Base-by-base conservation (phyloP, 257 asterid genomes). In the Solanum medicagineum region DNA sequence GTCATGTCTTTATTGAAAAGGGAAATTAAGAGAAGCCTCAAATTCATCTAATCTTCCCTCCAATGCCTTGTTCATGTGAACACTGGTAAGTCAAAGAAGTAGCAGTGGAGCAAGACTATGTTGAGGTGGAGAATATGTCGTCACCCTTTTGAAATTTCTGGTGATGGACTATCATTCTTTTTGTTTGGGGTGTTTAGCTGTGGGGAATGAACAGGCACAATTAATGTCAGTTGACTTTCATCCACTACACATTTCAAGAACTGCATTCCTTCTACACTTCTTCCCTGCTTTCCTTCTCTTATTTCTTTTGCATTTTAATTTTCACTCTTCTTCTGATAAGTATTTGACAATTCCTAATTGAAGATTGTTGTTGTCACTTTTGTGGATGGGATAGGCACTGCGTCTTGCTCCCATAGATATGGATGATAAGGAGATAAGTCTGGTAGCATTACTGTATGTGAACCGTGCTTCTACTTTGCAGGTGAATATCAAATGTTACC, bases 381-480 rank as follows among this genome's bases (percentile, higher is more conserved):
- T 75, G 85, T 86, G 86, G 19, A 84, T 85, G 62, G 81, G 84
- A 81, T 91, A 95, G 99, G 98, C 98, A 82, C 85, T 97, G 88
- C 93, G 95, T 22, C 83, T 88, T 89, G 94, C 98, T 88, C 98
- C 97, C 40, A 65, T 87, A 66, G 92, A 90, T 88, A 92, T 83
- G 42, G 89, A 91, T 85, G 97, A 92, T 81, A 65, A 71, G 83
- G 94, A 62, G 87, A 92, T 89, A 86, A 92, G 88, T 87, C 90
- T 91, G 83, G 90, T 92, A 36, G 93, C 97, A 1, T 87, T 90
- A 29, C 91, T 95, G 57, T 94, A 95, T 89, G 92, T 94, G 88
- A 97, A 97, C 90, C 99, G 99, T 55, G 98, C 98, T 81, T 89
- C 95, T 75, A 80, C 97, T 54, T 84, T 97, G 89, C 92, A 93